Conservation (phyloP, 805 yeast species). For the Cyberlindnera maritima region DNA sequence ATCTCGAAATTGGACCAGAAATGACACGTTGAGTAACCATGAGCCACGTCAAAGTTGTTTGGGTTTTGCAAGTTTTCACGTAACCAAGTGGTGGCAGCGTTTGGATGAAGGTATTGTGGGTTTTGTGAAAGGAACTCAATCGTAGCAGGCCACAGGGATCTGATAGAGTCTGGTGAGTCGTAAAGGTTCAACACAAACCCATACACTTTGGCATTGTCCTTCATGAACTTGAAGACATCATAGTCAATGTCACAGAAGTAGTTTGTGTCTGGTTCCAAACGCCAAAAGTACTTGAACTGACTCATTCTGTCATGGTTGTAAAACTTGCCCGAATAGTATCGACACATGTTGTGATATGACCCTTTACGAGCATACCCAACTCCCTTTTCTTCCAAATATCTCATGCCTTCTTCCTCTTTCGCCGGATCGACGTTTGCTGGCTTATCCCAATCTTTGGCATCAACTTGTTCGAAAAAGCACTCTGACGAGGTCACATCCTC, state of each 20-base stretch:
- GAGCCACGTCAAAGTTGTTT: constrained; percentile 36
- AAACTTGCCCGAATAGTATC: constrained; percentile 67
- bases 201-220: constrained; percentile 61
- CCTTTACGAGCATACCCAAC: constrained; percentile 57
- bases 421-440: constrained; percentile 54
- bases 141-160: constrained; percentile 68
- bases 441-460: constrained; percentile 52
- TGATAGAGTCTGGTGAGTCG: constrained; percentile 65
- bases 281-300: constrained; percentile 72
- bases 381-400: constrained; percentile 37
- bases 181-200: constrained; percentile 71
- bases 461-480: constrained; percentile 44
- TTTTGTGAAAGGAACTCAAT: constrained; percentile 51
- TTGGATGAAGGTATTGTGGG: constrained; percentile 55
- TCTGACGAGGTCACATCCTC: constrained; percentile 37
- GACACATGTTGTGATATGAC: constrained; percentile 83
- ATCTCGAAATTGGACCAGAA: constrained; percentile 92
- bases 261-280: constrained; percentile 72
- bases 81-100: constrained; percentile 64
- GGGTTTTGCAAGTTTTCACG: constrained; percentile 56
- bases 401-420: constrained; percentile 40
- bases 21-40: constrained; percentile 64
- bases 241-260: constrained; percentile 70
- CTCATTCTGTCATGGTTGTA: constrained; percentile 60
- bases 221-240: constrained; percentile 75